Evolutionary conservation across 176 grass and related monocot genomes (phyloP), one percentile per base, ranked within the genome.

Genomic region (Calamus simplicifolius): DNA sequence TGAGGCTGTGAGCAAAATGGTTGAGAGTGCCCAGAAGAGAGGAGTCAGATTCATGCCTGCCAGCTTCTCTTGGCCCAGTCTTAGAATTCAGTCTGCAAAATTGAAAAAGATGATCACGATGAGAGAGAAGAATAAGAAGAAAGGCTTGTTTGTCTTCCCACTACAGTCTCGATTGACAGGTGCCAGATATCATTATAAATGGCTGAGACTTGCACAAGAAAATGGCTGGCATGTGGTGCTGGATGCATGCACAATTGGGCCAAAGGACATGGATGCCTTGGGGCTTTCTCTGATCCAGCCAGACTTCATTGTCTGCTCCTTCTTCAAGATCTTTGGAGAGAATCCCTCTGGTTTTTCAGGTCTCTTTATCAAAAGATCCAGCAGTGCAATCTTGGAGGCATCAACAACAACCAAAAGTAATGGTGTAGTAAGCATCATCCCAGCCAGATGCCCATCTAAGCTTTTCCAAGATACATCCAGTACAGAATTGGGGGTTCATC

Each of bases 221-320:
- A 75, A 81, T 10, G 85, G 90, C 0, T 95, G 90, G 90, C 85
- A 95, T 62, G 80, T 95, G 19, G 82, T 67, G 59, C 83, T 89
- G 6, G 90, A 95, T 66, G 90, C 90, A 0, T 89, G 90, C 58
- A 82, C 90, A 6, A 66, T 89, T 2, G 90, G 90, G 25, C 75
- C 79, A 25, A 95, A 95, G 77, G 90, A 95, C 68, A 65, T 95
- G 51, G 85, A 86, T 59, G 80, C 85, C 12, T 60, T 95, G 12
- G 89, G 85, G 1, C 62, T 95, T 52, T 89, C 82, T 6, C 81
- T 95, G 73, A 79, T 95, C 82, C 85, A 78, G 57, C 89, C 89
- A 2, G 89, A 95, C 62, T 95, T 95, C 69, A 95, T 95, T 66
- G 75, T 95, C 64, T 89, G 85, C 72, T 89, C 85, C 66, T 95